These are phyloP conservation scores for Coffea humblotiana DNA, from an alignment of 305 asterid genomes.

Conservation along the genomic window DNA sequence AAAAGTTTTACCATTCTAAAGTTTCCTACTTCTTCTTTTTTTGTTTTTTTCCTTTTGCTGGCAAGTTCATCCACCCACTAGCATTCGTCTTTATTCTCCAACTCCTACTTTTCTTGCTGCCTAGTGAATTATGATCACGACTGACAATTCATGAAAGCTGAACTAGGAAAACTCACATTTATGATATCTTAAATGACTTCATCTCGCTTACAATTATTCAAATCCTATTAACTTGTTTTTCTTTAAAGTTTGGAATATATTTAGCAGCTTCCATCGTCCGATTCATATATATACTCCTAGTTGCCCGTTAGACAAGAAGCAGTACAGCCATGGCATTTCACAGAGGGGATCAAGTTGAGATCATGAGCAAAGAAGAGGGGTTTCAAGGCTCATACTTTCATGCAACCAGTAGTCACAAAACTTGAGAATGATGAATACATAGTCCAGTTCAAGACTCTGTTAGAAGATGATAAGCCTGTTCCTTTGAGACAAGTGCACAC, in stretches of 20 bases:
- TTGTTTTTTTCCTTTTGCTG: no score
- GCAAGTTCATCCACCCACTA: neutral
- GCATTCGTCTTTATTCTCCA: neutral
- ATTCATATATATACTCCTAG: no score
- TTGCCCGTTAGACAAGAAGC: no score
- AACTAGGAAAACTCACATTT: neutral
- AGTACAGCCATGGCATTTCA: neutral
- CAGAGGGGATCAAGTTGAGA: neutral
- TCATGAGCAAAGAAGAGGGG: conserved; percentile 4
- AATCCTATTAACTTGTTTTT: no score
- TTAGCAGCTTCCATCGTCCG: neutral
- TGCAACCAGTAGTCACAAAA: neutral
- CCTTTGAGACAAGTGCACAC: neutral
- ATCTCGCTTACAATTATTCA: no score
- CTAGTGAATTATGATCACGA: neutral
- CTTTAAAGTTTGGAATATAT: no score
- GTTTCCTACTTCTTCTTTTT: no score
- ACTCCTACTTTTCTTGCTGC: neutral
- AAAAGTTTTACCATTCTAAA: no score
- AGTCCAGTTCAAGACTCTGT: neutral
- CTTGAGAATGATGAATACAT: neutral
- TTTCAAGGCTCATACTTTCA: neutral
- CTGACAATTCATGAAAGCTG: neutral
- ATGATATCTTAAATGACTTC: neutral
- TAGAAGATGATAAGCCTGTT: neutral